Base-by-base conservation (phyloP, 768 basidiomycete genomes). In the Galerina marginata region DNA sequence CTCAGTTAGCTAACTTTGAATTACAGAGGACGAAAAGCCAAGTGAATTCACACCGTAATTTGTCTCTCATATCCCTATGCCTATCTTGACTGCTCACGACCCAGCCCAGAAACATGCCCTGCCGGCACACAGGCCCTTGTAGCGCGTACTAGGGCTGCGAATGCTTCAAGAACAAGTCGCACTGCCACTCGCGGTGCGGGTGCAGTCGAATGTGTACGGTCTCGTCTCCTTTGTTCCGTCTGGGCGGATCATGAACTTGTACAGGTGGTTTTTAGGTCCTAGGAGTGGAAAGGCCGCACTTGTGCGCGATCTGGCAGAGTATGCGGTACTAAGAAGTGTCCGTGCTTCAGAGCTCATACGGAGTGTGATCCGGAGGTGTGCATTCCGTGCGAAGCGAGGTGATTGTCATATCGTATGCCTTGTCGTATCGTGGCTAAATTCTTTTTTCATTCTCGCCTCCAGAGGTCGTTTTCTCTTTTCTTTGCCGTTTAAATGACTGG, bases 341-440 rank as follows among this genome's bases (percentile, higher is more conserved):
- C 81, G 9, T 92, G 90, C 67, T 75, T 72, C 51, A 70, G 65
- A 20, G 74, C 78, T 0, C 67, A 74, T 9, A 77, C 85, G 37
- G 91, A 92, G 69, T 92, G 91, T 59, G 88, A 91, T 69, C 88
- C 89, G 2, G 85, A 86, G 38, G 58, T 90, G 9, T 92, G 91
- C 61, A 6, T 65, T 10, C 74, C 74, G 11, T 89, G 89, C 67
- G 73, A 77, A 61, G 76, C 81, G 54, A 79, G 69, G 85, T 87
- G 45, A 64, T 79, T 74, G 16, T 51, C 48, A 6, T 57, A 12
- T 37, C 48, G 23, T 55, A 26, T 9, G 49, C 40, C 43, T 50
- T 49, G 48, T 23, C 29, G 26, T 37, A 16, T 26, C 15, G 15
- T 46, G 48, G 29, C 50, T 47, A 20, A 58, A 9, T 44, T 29